A percentile compares a stretch with the other conserved stretches of the same genome.
phyloP scores from a whole-genome alignment of 2,329 filamentous ascomycete genomes.

The Alternaria sp. region DNA sequence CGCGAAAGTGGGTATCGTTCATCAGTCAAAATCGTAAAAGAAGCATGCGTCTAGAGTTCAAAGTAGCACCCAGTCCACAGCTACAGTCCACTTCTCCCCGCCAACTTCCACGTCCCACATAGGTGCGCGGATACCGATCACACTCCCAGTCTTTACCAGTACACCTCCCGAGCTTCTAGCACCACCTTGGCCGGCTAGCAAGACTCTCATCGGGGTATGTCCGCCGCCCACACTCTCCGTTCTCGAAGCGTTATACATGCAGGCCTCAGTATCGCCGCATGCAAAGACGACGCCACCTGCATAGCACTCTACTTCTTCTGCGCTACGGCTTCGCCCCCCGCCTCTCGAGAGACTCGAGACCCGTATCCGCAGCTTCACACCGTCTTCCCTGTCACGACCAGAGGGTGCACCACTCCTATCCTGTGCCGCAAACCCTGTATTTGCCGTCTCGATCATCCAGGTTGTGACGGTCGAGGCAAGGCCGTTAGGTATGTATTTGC shows the following conservation, averaged over 20 bases:
- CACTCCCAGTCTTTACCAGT: conserved; percentile 27
- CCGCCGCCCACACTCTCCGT: background rate
- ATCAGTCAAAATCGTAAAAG: conserved; percentile 12
- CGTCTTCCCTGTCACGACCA: conserved; percentile 32
- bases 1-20: background rate
- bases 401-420: conserved; percentile 15
- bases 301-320: conserved; percentile 24
- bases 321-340: background rate
- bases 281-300: conserved; percentile 32
- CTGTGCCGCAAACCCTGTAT: conserved; percentile 25
- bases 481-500: conserved; percentile 58
- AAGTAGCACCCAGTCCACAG: conserved; percentile 50
- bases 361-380: conserved; percentile 28
- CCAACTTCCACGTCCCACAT: conserved; percentile 51
- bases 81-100: conserved; percentile 47
- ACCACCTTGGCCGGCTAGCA: conserved; percentile 40
- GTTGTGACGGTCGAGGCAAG: conserved; percentile 57
- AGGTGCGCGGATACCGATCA: conserved; percentile 49
- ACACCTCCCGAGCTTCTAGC: conserved; percentile 24
- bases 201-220: conserved; percentile 17
- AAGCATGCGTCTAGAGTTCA: conserved; percentile 1
- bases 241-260: conserved; percentile 21
- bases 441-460: conserved; percentile 57
- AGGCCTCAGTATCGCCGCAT: conserved; percentile 19
- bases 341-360: background rate